Evolutionary conservation across 768 basidiomycete species (phyloP).

Genomic region (Lyophyllum semitale): DNA sequence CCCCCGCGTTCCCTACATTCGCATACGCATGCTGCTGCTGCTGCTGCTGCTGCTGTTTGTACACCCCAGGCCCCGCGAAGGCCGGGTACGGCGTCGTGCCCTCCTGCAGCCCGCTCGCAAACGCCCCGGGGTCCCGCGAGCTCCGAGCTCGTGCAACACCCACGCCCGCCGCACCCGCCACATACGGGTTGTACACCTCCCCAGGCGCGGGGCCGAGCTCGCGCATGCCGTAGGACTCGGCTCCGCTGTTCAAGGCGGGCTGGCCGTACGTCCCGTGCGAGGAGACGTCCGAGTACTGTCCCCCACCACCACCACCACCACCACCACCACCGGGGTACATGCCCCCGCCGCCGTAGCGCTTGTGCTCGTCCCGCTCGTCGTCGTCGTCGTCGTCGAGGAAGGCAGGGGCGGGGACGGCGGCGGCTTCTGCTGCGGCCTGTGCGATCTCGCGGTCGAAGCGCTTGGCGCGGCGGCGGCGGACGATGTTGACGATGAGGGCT

Average conservation of each 20-base stretch:
- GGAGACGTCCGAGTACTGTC: slow-evolving; percentile 22
- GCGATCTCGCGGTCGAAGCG: slow-evolving; percentile 75
- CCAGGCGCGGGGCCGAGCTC: slow-evolving; percentile 22
- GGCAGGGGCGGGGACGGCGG: slow-evolving; percentile 50
- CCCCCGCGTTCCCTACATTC: neutral
- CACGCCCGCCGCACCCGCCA: slow-evolving; percentile 41
- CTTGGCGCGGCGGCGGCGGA: slow-evolving; percentile 65
- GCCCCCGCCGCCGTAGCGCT: slow-evolving; percentile 21
- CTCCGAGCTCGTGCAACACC: slow-evolving; percentile 44
- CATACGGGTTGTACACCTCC: slow-evolving; percentile 32
- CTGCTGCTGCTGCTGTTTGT: neutral
- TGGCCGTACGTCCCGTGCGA: slow-evolving; percentile 57
- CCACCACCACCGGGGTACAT: slow-evolving; percentile 28
- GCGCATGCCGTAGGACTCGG: slow-evolving; percentile 53
- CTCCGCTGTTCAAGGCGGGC: slow-evolving; percentile 37
- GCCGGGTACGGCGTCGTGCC: slow-evolving; percentile 40
- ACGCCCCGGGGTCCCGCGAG: slow-evolving; percentile 29
- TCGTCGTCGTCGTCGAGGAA: slow-evolving; percentile 59
- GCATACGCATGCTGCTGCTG: slow-evolving; percentile 1
- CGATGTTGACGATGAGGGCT: slow-evolving; percentile 4
- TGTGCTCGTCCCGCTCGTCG: slow-evolving; percentile 18
- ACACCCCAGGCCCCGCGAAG: slow-evolving; percentile 31
- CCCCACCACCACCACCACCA: neutral
- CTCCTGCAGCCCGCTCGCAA: slow-evolving; percentile 35
- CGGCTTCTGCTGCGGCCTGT: slow-evolving; percentile 69